These are phyloP conservation scores for Cystobasidium sp. DNA, from an alignment of 1,284 basidiomycete genomes.

Conservation along the genomic window DNA sequence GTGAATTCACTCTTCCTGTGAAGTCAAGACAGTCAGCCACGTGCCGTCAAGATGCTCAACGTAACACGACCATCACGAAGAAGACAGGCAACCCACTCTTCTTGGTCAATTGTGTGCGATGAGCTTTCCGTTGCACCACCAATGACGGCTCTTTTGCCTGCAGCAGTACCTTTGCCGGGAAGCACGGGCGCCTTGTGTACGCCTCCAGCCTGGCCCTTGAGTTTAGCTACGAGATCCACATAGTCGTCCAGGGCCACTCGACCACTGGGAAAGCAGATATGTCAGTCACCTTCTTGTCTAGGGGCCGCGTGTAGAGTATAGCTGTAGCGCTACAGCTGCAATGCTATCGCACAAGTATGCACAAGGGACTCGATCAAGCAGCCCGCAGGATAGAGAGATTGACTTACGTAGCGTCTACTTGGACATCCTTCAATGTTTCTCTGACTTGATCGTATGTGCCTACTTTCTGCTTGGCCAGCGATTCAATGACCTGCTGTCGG, in stretches of 20 bases:
- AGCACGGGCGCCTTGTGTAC: constrained; percentile 8
- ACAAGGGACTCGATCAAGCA: background rate
- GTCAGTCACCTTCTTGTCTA: no score
- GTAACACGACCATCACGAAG: background rate
- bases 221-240: constrained; percentile 90
- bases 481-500: constrained; percentile 40
- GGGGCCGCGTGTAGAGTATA: no score
- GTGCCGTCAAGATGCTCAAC: constrained; percentile 3
- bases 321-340: background rate
- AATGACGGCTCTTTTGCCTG: constrained; percentile 85
- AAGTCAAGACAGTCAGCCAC: constrained; percentile 9
- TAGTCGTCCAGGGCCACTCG: constrained; percentile 97
- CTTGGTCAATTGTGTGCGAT: constrained; percentile 97
- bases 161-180: constrained; percentile 50
- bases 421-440: constrained; percentile 89
- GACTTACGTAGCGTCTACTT: constrained; percentile 70
- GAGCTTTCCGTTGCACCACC: constrained; percentile 94
- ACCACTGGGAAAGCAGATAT: constrained; percentile 59
- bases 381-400: background rate
- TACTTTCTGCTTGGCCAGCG: constrained; percentile 36
- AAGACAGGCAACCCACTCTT: constrained; percentile 67
- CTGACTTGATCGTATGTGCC: constrained; percentile 60
- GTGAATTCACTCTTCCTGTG: constrained; percentile 75
- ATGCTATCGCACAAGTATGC: background rate
- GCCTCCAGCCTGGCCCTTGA: constrained; percentile 63